A percentile compares a stretch with the other conserved stretches of the same genome.
phyloP scores from a whole-genome alignment of 148 eudicot genomes.

The Chenopodium berlandieri region DNA sequence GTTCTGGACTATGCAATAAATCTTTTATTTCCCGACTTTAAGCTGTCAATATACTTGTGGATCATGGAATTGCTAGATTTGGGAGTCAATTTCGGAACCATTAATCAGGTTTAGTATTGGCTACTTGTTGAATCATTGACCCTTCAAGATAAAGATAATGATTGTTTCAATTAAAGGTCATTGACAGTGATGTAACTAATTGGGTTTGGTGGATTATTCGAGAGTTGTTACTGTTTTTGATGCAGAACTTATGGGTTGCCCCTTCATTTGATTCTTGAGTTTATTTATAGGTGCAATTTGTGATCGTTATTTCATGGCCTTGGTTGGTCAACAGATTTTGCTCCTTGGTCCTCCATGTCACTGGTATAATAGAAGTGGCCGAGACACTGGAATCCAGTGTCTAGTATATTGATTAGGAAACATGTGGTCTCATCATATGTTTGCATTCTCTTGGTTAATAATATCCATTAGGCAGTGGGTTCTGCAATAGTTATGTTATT shows the following conservation, averaged over 20 bases:
- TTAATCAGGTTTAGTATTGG: neutral
- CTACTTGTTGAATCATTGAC: neutral
- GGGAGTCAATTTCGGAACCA: slow-evolving; percentile 11
- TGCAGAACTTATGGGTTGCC: neutral
- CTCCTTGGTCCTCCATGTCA: neutral
- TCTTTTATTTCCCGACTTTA: neutral
- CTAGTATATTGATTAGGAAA: slow-evolving; percentile 7
- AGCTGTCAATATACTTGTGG: neutral
- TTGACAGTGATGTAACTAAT: slow-evolving; percentile 8
- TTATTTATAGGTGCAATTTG: neutral
- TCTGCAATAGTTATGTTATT: neutral
- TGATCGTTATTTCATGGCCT: neutral
- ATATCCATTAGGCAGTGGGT: slow-evolving; percentile 6
- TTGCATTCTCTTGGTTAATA: neutral
- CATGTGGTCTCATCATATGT: slow-evolving; percentile 6
- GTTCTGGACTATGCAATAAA: neutral
- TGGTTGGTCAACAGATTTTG: neutral
- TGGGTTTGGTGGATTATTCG: neutral
- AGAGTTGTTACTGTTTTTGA: neutral
- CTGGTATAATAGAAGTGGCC: neutral
- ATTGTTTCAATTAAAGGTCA: neutral
- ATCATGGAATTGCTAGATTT: neutral
- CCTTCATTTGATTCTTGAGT: neutral
- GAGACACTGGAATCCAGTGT: neutral
- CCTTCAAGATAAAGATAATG: neutral